Evolutionary conservation across 2,329 filamentous ascomycete species (phyloP).

Genomic region (Calonectria multiphialidica): DNA sequence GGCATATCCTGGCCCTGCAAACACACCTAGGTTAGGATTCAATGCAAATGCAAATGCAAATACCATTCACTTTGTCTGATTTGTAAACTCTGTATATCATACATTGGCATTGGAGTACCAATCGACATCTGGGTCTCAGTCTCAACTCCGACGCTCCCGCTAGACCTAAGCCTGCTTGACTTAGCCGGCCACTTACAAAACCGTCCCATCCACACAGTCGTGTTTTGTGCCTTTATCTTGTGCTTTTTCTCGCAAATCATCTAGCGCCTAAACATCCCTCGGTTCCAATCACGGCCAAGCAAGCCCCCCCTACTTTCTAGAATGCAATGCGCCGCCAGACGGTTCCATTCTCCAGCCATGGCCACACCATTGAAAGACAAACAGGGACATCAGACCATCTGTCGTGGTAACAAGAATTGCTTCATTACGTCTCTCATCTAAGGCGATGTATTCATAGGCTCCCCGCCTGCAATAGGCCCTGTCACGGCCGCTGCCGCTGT

Average conservation of each 20-base stretch:
- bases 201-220: constrained; percentile 4
- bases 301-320: constrained; percentile 30
- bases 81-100: constrained; percentile 40
- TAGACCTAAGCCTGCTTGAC: constrained; percentile 21
- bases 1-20: not conserved
- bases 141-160: constrained; percentile 19
- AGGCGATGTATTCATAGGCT: constrained; percentile 76
- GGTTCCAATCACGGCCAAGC: constrained; percentile 11
- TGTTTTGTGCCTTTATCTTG: constrained; percentile 18
- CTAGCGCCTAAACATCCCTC: constrained; percentile 7
- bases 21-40: constrained; percentile 30
- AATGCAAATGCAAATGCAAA: constrained; percentile 27
- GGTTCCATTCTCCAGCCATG: constrained; percentile 28
- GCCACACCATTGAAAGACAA: constrained; percentile 30
- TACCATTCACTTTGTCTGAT: constrained; percentile 38
- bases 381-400: constrained; percentile 35
- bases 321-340: constrained; percentile 38
- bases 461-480: constrained; percentile 60
- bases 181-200: constrained; percentile 10
- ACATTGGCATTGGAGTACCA: constrained; percentile 39
- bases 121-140: constrained; percentile 25
- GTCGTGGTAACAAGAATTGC: constrained; percentile 62
- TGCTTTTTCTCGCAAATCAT: constrained; percentile 10
- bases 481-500: constrained; percentile 78
- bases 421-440: constrained; percentile 67